Conservation (phyloP, 495 filamentous ascomycete species). For the Parathielavia appendiculata region DNA sequence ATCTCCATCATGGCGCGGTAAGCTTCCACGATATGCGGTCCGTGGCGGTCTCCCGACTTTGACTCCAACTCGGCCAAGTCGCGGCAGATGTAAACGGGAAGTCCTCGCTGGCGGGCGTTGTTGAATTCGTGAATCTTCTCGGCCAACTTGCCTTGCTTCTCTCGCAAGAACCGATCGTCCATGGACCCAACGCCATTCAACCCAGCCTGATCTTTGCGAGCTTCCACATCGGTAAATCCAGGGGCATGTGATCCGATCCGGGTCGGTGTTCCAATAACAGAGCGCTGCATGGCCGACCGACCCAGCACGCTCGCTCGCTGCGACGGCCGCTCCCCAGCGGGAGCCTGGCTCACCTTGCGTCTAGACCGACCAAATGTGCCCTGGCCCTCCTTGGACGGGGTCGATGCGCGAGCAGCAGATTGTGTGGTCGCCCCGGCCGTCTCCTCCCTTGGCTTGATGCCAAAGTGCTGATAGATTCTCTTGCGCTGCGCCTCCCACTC, state of each 20-base stretch:
- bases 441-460: slow-evolving; percentile 64
- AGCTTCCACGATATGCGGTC: slow-evolving; percentile 65
- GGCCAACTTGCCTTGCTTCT: slow-evolving; percentile 74
- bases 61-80: slow-evolving; percentile 67
- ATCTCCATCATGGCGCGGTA: slow-evolving; percentile 75
- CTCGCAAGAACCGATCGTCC: slow-evolving; percentile 66
- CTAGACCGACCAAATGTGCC: slow-evolving; percentile 48
- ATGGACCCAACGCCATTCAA: slow-evolving; percentile 40
- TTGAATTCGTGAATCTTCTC: slow-evolving; percentile 75
- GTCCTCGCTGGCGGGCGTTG: slow-evolving; percentile 57
- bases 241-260: slow-evolving; percentile 52
- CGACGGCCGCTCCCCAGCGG: slow-evolving; percentile 32
- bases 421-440: slow-evolving; percentile 35
- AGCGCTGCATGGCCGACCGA: slow-evolving; percentile 64
- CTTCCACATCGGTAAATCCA: slow-evolving; percentile 62
- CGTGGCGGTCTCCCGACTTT: slow-evolving; percentile 58
- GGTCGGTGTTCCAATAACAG: slow-evolving; percentile 74
- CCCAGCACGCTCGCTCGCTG: slow-evolving; percentile 63
- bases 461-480: slow-evolving; percentile 93
- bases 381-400: slow-evolving; percentile 34
- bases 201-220: slow-evolving; percentile 45
- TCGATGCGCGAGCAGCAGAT: slow-evolving; percentile 44
- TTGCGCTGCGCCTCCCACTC: slow-evolving; percentile 93
- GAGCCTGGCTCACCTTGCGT: slow-evolving; percentile 41
- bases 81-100: slow-evolving; percentile 61